Percentiles rank a stretch among this genome's conserved stretches.
phyloP scores from a whole-genome alignment of 225 moss, liverwort and hornwort genomes.

The Marchantia paleacea region DNA sequence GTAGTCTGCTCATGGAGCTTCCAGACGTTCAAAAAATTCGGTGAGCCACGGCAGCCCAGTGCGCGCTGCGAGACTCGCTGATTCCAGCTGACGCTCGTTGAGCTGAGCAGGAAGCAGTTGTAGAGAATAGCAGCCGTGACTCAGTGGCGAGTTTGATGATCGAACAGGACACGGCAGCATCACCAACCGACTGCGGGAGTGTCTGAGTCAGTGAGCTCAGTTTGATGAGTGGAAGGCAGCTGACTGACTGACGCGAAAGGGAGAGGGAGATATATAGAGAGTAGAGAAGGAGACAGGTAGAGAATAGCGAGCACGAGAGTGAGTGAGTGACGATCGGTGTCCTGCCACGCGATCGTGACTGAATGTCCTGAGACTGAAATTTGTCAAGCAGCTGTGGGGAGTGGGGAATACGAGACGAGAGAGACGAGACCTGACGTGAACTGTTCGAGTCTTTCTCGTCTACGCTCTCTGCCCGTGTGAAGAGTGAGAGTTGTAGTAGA shows the following conservation, averaged over 20 bases:
- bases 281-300: not conserved
- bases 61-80: not conserved
- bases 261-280: not conserved
- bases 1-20: not conserved
- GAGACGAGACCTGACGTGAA: not conserved
- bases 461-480: slow-evolving; percentile 1
- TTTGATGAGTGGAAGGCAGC: not conserved
- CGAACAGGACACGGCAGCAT: not conserved
- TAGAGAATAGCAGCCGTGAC: not conserved
- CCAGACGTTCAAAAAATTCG: not conserved
- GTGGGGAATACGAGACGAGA: not conserved
- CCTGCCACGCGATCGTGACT: not conserved
- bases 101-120: not conserved
- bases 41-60: not conserved
- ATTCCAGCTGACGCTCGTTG: not conserved
- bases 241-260: not conserved
- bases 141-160: not conserved
- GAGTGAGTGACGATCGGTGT: not conserved
- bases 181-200: not conserved
- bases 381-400: not conserved
- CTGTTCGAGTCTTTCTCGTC: not conserved
- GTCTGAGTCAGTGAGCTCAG: not conserved
- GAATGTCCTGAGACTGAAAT: not conserved
- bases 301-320: not conserved
- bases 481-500: slow-evolving; percentile 28